Base-by-base conservation (phyloP, 495 filamentous ascomycete genomes). In the Penicillium antarcticum region DNA sequence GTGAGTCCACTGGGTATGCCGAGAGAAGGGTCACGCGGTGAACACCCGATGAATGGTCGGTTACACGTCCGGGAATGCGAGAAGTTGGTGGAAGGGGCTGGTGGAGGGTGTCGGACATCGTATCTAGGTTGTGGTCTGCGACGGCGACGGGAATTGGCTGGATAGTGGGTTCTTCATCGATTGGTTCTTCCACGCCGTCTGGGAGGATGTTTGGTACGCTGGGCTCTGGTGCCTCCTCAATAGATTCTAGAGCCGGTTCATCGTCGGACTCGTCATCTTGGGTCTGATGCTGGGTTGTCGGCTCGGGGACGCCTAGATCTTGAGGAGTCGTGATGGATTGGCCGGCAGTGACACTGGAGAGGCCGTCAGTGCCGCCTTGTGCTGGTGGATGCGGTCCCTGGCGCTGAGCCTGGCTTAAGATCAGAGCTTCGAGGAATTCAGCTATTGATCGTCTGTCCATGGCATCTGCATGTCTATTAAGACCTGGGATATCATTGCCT, bases 21-120 rank as follows among this genome's bases (percentile, higher is more conserved):
- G 75, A 76, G n/a, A 81, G 74, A 3, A 75, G 67, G 1, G 78
- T 81, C 3, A 80, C 67, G 43, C 78, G 68, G 50, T 79, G 69
- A 14, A 64, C 48, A 7, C 48, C 48, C 29, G 58, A 38, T 24
- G 44, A 38, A 9, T 45, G 34, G 33, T 33, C 46, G n/a, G 39
- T 47, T 2, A 41, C 16, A 29, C 39, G 56, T 42, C 53, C 45
- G 36, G 58, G 9, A 35, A 46, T 53, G 48, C 31, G 62, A 61
- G 50, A 58, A 12, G 46, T 29, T 10, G 42, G 42, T n/a, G 38
- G 33, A 5, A 38, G 23, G 18, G 38, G 42, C 13, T 37, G 24
- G 19, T 26, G 32, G 10, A 8, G 33, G 17, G 41, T 3, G 10
- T 48, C 42, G 13, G 37, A 12, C 14, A 29, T 44, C 39, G 41